These are phyloP conservation scores for Apiospora phragmitis DNA, from an alignment of 2,329 filamentous ascomycete species.

Conservation along the genomic window DNA sequence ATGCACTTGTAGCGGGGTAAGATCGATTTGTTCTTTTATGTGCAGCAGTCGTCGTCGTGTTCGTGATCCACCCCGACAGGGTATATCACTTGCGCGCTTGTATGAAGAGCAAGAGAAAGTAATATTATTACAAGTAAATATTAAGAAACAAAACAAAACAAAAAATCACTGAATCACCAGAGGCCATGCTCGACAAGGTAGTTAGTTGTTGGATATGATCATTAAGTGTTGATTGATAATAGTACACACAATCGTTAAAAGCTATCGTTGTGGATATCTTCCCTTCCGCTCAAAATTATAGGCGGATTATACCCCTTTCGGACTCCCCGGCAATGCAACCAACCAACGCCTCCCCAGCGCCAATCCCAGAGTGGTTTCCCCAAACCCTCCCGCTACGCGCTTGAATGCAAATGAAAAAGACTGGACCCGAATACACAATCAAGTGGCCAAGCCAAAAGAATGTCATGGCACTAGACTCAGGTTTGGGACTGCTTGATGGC, in stretches of 20 bases:
- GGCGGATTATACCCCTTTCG: not conserved
- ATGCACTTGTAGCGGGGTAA: not conserved
- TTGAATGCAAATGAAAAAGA: slow-evolving; percentile 1
- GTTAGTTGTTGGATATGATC: not conserved
- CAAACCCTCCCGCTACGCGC: not conserved
- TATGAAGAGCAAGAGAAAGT: too few species aligned
- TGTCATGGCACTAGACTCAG: not conserved
- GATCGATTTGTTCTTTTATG: not conserved
- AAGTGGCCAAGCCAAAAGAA: not conserved
- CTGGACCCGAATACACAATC: not conserved
- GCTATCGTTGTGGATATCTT: not conserved
- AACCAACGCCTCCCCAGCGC: not conserved
- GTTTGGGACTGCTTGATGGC: not conserved
- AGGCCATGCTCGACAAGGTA: not conserved
- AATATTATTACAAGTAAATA: too few species aligned
- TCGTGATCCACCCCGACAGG: not conserved
- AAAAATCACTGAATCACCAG: not conserved
- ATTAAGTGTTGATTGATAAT: slow-evolving; percentile 1
- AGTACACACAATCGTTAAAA: not conserved
- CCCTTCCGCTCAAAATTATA: slow-evolving; percentile 4
- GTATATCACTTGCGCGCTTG: not conserved
- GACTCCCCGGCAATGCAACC: not conserved
- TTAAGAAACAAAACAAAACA: not conserved
- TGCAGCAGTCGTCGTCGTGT: not conserved
- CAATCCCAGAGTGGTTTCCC: not conserved